Percentiles rank a stretch among this genome's conserved stretches.
Evolutionary conservation across 805 yeast species (phyloP).

Genomic region (Ogataea pini): DNA sequence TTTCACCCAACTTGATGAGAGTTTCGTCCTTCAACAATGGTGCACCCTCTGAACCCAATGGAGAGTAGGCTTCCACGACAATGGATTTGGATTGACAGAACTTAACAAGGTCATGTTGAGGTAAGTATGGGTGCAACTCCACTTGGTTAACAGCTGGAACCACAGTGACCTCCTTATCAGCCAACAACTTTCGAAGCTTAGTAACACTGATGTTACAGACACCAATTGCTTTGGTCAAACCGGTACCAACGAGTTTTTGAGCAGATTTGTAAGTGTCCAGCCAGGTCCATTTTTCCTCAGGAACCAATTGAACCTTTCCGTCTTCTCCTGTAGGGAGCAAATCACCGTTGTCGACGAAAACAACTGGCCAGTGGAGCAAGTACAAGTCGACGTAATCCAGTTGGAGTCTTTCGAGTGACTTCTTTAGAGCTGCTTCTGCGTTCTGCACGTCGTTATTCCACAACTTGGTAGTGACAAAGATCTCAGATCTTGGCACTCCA

Average conservation of each 20-base stretch:
- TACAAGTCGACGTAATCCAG: constrained; percentile 65
- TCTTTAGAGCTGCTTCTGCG: constrained; percentile 49
- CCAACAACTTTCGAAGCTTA: constrained; percentile 53
- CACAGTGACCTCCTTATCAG: constrained; percentile 45
- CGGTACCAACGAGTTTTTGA: constrained; percentile 56
- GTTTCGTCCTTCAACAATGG: constrained; percentile 50
- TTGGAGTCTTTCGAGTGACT: constrained; percentile 49
- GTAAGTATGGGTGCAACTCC: constrained; percentile 73
- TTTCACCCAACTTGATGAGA: constrained; percentile 47
- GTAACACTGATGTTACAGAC: constrained; percentile 70
- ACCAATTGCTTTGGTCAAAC: constrained; percentile 66
- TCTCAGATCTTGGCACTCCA: constrained; percentile 47
- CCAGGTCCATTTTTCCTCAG: constrained; percentile 36
- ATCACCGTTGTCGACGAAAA: constrained; percentile 39
- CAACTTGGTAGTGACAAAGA: constrained; percentile 64
- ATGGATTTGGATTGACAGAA: constrained; percentile 56
- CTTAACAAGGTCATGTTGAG: constrained; percentile 60
- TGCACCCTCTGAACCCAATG: constrained; percentile 64
- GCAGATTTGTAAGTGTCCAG: constrained; percentile 61
- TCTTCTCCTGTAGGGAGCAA: constrained; percentile 37
- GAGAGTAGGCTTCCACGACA: constrained; percentile 73
- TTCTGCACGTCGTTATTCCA: constrained; percentile 44
- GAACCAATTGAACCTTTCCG: constrained; percentile 37
- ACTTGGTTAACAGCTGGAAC: constrained; percentile 75
- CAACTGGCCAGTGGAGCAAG: constrained; percentile 67